Evolutionary conservation across 108 stramenopile species (phyloP), one percentile per base, ranked within the genome.

Genomic region (Schizochytrium sp.): DNA sequence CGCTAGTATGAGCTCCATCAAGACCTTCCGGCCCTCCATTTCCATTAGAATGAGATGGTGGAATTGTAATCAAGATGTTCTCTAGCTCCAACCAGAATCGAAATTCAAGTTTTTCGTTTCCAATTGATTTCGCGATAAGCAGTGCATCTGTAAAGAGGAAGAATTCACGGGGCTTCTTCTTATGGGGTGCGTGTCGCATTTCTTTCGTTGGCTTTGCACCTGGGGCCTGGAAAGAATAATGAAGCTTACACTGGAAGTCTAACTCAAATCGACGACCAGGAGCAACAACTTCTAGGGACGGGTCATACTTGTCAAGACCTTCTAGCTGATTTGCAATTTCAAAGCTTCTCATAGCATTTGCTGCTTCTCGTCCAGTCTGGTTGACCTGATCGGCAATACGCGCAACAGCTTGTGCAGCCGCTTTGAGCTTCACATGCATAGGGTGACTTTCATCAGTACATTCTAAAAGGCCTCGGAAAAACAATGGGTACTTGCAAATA

Each of bases 381-480:
- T 83, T 83, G 76, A 83, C 76, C 76, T 83, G 76, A 5, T 17
- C 76, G 5, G 76, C 76, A 50, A 83, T 83, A 53, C 76, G 76
- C 45, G 76, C 47, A 0, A 83, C 76, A 10, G 76, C 76, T 28
- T 55, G 47, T 38, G 76, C 49, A 40, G 76, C 76, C 10, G 76
- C 76, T 40, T 56, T 38, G 15, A 83, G 10, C 53, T 83, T 83
- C 50, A n/a, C 13, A 53, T 83, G 40, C 76, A 83, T 83, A 38
- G 76, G 76, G 53, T 83, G 76, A 42, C 50, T 17, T 28, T 83
- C 76, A 2, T 83, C 76, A 5, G 76, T 83, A 53, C 76, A 83
- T 55, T 83, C 76, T 47, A 83, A 53, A 49, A 83, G 76, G 47
- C 76, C 76, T 0, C 76, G 76, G 55, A 83, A 83, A 53, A 83